Base-by-base conservation (phyloP, 2,329 filamentous ascomycete species). In the Bipolaris victoriae region DNA sequence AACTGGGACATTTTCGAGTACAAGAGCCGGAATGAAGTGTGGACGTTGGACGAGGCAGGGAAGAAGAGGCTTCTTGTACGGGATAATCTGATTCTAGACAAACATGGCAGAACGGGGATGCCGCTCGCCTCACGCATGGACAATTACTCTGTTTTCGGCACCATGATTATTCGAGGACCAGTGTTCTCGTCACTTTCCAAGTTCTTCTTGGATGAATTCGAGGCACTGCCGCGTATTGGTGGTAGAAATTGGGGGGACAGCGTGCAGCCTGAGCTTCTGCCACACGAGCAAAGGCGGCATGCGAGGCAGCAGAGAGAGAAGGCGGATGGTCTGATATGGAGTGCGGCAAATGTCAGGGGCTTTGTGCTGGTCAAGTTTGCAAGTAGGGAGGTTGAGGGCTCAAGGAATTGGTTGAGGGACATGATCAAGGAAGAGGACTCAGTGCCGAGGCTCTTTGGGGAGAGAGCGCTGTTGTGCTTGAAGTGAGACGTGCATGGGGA, bases 291-390 rank as follows among this genome's bases (percentile, higher is more conserved):
- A 74, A 72, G 74, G 55, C 84, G 88, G 50, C 72, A 74, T 26
- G 71, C 71, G 49, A 83, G 89, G 58, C 79, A 89, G 18, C 71
- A 76, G 52, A 80, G 82, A 70, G 90, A 95, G 74, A 82, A 60
- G 16, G 45, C 7, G 0, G 71, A 76, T 49, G 70, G 70, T 6
- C 49, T 77, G 29, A 61, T 77, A 6, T 77, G 75, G 75, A 77
- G 74, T 52, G 73, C 74, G 10, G 75, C 75, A 2, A 71, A 72
- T 49, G 71, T 77, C 15, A 61, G 75, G n/a, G 72, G 91, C 3
- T 97, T 94, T 70, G 89, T 95, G 3, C 83, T 97, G 24, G 89
- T 98, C 65, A 98, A 98, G 75, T 96, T 98, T 74, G 92, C 91
- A 1, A 91, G 93, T 1, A 83, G 82, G 52, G 89, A 88, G 43